A percentile compares a stretch with the other conserved stretches of the same genome.
Conservation (phyloP, 116 monocot genomes). For the Trichopus zeylanicus region DNA sequence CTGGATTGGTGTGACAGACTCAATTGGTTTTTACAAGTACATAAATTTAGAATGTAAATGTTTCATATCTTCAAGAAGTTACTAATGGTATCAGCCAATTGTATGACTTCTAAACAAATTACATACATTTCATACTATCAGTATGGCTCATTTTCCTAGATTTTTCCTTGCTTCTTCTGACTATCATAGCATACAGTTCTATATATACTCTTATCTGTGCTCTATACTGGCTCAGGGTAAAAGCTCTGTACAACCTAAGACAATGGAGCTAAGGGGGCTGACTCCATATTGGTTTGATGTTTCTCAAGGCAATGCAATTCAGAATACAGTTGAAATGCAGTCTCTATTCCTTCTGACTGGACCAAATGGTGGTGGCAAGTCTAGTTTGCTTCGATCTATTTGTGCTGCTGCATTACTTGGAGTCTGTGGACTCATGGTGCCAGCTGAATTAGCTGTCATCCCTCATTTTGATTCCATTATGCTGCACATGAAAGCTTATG, state of each 20-base stretch:
- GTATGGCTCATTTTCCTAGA: too few species aligned
- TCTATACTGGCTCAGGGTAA: slow-evolving; percentile 33
- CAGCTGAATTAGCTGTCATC: slow-evolving; percentile 67
- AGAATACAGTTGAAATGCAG: slow-evolving; percentile 63
- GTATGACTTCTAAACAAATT: too few species aligned
- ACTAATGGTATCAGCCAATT: too few species aligned
- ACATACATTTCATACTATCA: too few species aligned
- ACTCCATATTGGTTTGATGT: slow-evolving; percentile 92
- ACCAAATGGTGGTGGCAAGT: slow-evolving; percentile 99
- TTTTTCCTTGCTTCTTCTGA: too few species aligned
- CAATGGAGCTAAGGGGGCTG: slow-evolving; percentile 46
- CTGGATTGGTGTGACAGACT: neutral
- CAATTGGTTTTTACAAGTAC: too few species aligned
- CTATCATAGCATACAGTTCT: too few species aligned
- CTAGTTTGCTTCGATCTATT: slow-evolving; percentile 86
- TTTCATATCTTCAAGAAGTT: too few species aligned
- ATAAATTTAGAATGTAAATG: neutral
- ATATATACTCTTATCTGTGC: neutral
- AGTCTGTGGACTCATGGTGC: slow-evolving; percentile 96
- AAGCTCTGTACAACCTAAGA: slow-evolving; percentile 12
- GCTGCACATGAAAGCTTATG: slow-evolving; percentile 98
- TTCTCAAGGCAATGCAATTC: slow-evolving; percentile 61
- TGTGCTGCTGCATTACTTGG: slow-evolving; percentile 96
- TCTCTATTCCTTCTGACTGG: slow-evolving; percentile 89
- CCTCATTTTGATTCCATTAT: slow-evolving; percentile 94